Base-by-base conservation (phyloP, 2,329 filamentous ascomycete genomes). In the Paradendryphiella salina region DNA sequence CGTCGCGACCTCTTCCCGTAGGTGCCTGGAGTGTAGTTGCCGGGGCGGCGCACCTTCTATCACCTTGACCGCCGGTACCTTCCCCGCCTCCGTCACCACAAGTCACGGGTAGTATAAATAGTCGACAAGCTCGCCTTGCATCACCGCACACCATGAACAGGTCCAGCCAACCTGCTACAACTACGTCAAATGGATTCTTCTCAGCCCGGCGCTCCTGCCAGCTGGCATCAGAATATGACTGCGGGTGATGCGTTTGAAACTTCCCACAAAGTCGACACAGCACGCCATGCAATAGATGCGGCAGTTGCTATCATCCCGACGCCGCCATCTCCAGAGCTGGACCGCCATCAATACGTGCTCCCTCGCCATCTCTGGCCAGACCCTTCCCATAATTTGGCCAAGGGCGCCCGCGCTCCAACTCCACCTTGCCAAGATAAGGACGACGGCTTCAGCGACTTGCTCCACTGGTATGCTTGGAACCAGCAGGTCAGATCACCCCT, bases 131-230 rank as follows among this genome's bases (percentile, higher is more conserved):
- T 31, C 33, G 15, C 10, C 23, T 14, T 26, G 5, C 23, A 13
- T 17, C 13, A 9, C 9, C n/a, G 35, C 23, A 21, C 36, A 15
- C 6, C 15, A 50, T 54, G 50, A 18, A 23, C 28, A 26, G 10
- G n/a, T 17, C 38, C 6, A 37, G 5, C 20, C 38, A 35, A 44
- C 29, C 20, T 17, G n/a, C 38, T 37, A 23, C 43, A 49, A n/a
- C 38, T 10, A 43, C 20, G 21, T 29, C 33, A 29, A 9, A 57
- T 52, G 51, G 48, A 48, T 18, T 40, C 43, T 43, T 40, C 44
- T 17, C 44, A 33, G 11, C 14, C 15, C 18, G 17, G 21, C 33
- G 34, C 26, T 34, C 54, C 48, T 46, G 20, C 35, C 33, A 20
- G 28, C 11, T 39, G 20, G 41, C 18, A 31, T 38, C 18, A 17